Conservation (phyloP, 106 monocot species). For the Dendrobium nobile region DNA sequence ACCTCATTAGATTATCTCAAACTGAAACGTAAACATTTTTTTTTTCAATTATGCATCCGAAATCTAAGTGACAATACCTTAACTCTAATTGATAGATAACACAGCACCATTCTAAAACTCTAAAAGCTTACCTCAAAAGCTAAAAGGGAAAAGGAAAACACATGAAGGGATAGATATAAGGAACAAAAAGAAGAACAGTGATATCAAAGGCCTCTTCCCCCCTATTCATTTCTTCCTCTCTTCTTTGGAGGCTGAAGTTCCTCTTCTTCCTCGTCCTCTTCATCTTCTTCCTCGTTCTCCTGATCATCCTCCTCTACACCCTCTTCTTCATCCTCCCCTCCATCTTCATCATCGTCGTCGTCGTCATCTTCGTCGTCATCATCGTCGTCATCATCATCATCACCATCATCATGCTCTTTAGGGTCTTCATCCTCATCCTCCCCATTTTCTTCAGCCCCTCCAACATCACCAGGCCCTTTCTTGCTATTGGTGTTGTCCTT, state of each 20-base stretch:
- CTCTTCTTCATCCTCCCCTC: not conserved
- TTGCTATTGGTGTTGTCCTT: conserved; percentile 2
- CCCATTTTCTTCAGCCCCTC: conserved; percentile 7
- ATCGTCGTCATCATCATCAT: conserved; percentile 2
- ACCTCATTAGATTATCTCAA: too few species aligned
- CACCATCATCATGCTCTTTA: conserved; percentile 1
- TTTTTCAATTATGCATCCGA: not conserved
- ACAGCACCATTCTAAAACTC: not conserved
- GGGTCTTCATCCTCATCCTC: conserved; percentile 3
- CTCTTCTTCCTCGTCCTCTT: conserved; percentile 8
- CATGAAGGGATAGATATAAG: not conserved
- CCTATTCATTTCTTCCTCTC: conserved; percentile 3
- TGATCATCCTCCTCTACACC: conserved; percentile 1
- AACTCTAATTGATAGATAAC: not conserved
- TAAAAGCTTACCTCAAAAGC: too few species aligned
- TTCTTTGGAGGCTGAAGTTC: conserved; percentile 8
- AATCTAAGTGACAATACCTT: not conserved
- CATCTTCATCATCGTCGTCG: not conserved
- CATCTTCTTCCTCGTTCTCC: conserved; percentile 8
- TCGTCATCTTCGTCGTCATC: conserved; percentile 5
- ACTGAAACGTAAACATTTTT: not conserved
- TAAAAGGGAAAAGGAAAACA: not conserved
- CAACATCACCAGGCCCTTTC: not conserved
- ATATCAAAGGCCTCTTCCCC: not conserved
- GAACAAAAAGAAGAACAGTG: not conserved